Percentiles rank a stretch among this genome's conserved stretches.
These are phyloP conservation scores for Brassica rapa DNA, from an alignment of 345 rosid species.

Conservation along the genomic window DNA sequence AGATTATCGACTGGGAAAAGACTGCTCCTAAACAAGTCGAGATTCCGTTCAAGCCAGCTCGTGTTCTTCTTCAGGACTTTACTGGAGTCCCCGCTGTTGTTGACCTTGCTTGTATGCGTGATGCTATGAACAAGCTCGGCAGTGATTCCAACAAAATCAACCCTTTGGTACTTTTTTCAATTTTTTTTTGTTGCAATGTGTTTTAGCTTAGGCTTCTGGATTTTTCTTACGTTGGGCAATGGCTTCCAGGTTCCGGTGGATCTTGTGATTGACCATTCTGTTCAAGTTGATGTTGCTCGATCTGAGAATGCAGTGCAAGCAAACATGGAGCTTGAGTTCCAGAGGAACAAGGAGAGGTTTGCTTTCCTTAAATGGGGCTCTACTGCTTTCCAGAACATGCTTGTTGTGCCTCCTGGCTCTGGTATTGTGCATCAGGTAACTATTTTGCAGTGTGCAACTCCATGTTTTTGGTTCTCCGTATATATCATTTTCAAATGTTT, in stretches of 20 bases:
- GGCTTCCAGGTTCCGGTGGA: slow-evolving; percentile 80
- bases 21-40: slow-evolving; percentile 72
- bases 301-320: slow-evolving; percentile 92
- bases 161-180: slow-evolving; percentile 58
- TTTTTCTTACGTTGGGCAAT: background rate
- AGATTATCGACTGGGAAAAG: slow-evolving; percentile 87
- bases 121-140: slow-evolving; percentile 89
- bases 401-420: slow-evolving; percentile 96
- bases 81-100: slow-evolving; percentile 98
- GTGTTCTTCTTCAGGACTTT: slow-evolving; percentile 88
- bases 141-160: slow-evolving; percentile 90
- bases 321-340: slow-evolving; percentile 90
- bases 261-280: slow-evolving; percentile 97
- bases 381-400: slow-evolving; percentile 86
- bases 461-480: background rate
- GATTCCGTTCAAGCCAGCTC: slow-evolving; percentile 88
- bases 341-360: slow-evolving; percentile 86
- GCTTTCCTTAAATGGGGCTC: slow-evolving; percentile 97
- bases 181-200: background rate
- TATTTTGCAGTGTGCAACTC: slow-evolving; percentile 1
- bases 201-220: background rate
- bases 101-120: slow-evolving; percentile 99
- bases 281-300: slow-evolving; percentile 92
- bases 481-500: background rate
- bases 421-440: slow-evolving; percentile 95